These are phyloP conservation scores for Leccinum subgranulosum DNA, from an alignment of 768 basidiomycete genomes.

Conservation along the genomic window DNA sequence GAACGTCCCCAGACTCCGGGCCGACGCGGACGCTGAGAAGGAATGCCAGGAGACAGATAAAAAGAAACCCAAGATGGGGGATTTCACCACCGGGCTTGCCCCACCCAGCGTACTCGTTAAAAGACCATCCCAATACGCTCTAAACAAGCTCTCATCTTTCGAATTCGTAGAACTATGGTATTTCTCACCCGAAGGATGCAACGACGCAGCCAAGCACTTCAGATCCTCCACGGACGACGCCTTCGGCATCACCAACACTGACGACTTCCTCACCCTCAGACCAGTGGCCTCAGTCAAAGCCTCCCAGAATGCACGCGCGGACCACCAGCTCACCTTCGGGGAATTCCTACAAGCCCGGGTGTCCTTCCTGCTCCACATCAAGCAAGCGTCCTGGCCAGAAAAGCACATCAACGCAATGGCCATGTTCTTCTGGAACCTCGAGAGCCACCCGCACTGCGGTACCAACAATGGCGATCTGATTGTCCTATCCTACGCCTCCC, in stretches of 20 bases:
- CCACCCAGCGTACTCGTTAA: no score
- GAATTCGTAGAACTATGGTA: not conserved
- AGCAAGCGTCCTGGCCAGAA: not conserved
- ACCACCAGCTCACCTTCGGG: not conserved
- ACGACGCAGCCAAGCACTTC: not conserved
- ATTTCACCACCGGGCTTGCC: no score
- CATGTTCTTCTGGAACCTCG: not conserved
- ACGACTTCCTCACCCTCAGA: not conserved
- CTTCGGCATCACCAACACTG: not conserved
- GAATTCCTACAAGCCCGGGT: not conserved
- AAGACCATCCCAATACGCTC: no score
- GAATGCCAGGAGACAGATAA: no score
- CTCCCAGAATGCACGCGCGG: not conserved
- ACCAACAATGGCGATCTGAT: not conserved
- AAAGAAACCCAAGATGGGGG: no score
- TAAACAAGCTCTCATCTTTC: not conserved
- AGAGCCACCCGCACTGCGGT: not conserved
- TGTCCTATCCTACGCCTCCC: not conserved
- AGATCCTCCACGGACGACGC: not conserved
- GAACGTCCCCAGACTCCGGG: no score
- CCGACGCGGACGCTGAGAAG: no score
- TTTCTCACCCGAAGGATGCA: not conserved
- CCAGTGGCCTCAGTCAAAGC: not conserved
- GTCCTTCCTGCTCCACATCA: not conserved
- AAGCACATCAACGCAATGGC: not conserved